Conservation (phyloP, 2,329 filamentous ascomycete genomes). For the Trichophyton rubrum region DNA sequence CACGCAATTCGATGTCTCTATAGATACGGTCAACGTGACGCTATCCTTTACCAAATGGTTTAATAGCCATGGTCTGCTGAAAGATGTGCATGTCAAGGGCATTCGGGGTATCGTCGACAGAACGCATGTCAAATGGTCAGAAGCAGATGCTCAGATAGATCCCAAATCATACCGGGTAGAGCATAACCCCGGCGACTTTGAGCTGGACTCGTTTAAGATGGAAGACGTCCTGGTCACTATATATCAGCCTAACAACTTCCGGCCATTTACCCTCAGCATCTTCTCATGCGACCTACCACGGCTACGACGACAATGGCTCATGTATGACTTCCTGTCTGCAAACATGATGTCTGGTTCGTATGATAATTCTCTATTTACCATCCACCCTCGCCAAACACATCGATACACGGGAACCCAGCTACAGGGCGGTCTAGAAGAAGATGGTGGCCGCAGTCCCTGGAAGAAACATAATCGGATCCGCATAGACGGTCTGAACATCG, state of each 20-base stretch:
- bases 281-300: slow-evolving; percentile 91
- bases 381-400: slow-evolving; percentile 85
- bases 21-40: slow-evolving; percentile 91
- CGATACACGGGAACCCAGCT: slow-evolving; percentile 56
- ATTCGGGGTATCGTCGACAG: slow-evolving; percentile 86
- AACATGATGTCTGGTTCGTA: slow-evolving; percentile 94
- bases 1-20: slow-evolving; percentile 90
- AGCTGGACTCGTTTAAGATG: slow-evolving; percentile 93
- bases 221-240: slow-evolving; percentile 85
- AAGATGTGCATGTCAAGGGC: slow-evolving; percentile 87
- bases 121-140: slow-evolving; percentile 63
- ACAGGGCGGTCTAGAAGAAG: slow-evolving; percentile 43
- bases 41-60: slow-evolving; percentile 98
- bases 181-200: slow-evolving; percentile 85
- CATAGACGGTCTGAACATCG: slow-evolving; percentile 87
- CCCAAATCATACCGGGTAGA: slow-evolving; percentile 78
- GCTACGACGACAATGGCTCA: slow-evolving; percentile 88
- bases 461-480: slow-evolving; percentile 90
- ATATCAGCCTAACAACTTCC: slow-evolving; percentile 78
- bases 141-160: slow-evolving; percentile 54
- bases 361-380: slow-evolving; percentile 91
- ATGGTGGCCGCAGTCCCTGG: slow-evolving; percentile 62
- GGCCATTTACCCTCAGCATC: slow-evolving; percentile 91
- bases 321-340: slow-evolving; percentile 92
- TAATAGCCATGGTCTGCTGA: slow-evolving; percentile 83